A percentile compares a stretch with the other conserved stretches of the same genome.
Evolutionary conservation across 345 rosid genomes (phyloP).

Genomic region (Linum trigynum): DNA sequence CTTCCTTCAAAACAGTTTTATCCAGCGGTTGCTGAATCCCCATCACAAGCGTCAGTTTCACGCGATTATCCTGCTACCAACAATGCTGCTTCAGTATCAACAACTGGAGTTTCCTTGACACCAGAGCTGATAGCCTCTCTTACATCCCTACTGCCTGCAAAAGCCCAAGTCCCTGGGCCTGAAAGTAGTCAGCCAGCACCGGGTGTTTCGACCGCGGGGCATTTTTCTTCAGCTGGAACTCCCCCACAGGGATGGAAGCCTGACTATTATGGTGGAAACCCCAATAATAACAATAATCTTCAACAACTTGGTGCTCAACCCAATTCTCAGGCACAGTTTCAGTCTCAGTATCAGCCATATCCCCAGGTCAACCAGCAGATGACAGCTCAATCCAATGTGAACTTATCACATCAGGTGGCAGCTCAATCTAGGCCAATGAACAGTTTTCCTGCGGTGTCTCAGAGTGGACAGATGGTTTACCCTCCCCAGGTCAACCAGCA

Average conservation of each 20-base stretch:
- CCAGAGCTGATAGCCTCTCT: conserved; percentile 81
- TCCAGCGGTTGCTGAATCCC: conserved; percentile 27
- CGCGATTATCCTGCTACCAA: conserved; percentile 27
- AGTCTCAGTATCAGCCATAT: conserved; percentile 38
- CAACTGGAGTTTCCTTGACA: conserved; percentile 56
- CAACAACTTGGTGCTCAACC: conserved; percentile 42
- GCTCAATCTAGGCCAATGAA: conserved; percentile 30
- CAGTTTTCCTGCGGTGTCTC: conserved; percentile 35
- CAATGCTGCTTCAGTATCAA: conserved; percentile 27
- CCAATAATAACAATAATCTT: conserved; percentile 12
- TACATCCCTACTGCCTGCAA: conserved; percentile 54
- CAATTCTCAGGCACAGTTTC: conserved; percentile 32
- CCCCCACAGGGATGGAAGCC: conserved; percentile 42
- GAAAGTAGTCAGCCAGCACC: conserved; percentile 38
- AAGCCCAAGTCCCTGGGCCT: conserved; percentile 32
- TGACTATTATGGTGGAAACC: conserved; percentile 36
- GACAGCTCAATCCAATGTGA: conserved; percentile 31
- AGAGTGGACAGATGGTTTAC: conserved; percentile 43
- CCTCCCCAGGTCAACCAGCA: conserved; percentile 49
- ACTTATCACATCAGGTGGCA: conserved; percentile 39
- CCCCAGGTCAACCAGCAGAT: conserved; percentile 31
- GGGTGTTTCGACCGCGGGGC: conserved; percentile 31
- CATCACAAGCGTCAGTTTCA: conserved; percentile 27
- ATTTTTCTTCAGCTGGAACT: conserved; percentile 31
- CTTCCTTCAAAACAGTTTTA: conserved; percentile 29